These are phyloP conservation scores for Ajuga chamaepitys DNA, from an alignment of 257 asterid species.

Conservation along the genomic window DNA sequence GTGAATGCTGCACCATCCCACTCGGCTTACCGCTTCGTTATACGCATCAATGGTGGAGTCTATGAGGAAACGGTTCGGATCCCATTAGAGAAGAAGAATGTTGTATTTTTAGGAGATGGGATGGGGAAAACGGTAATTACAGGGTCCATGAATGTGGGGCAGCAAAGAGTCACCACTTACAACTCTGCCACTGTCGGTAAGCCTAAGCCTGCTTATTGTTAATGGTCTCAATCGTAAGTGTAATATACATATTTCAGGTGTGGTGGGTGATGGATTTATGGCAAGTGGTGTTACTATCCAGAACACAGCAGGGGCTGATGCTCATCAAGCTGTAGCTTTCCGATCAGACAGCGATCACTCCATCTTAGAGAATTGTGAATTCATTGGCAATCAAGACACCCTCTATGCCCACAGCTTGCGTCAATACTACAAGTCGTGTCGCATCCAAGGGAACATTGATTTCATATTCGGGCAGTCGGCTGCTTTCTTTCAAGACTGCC, in stretches of 20 bases:
- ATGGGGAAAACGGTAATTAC: slow-evolving; percentile 52
- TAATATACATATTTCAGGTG: slow-evolving; percentile 17
- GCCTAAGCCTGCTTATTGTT: neutral
- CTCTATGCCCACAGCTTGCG: slow-evolving; percentile 36
- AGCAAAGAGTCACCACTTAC: slow-evolving; percentile 30
- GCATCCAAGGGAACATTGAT: slow-evolving; percentile 41
- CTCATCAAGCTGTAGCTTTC: slow-evolving; percentile 48
- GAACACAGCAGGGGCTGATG: slow-evolving; percentile 36
- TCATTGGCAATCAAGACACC: slow-evolving; percentile 43
- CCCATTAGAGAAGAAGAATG: slow-evolving; percentile 50
- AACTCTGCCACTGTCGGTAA: slow-evolving; percentile 61
- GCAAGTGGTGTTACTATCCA: slow-evolving; percentile 31
- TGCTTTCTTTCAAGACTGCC: slow-evolving; percentile 31
- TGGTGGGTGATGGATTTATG: slow-evolving; percentile 47
- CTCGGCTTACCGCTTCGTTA: slow-evolving; percentile 38
- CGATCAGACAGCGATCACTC: slow-evolving; percentile 38
- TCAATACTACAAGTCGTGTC: slow-evolving; percentile 44
- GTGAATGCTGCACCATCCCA: slow-evolving; percentile 41
- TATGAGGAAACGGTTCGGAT: slow-evolving; percentile 60
- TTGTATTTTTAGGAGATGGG: slow-evolving; percentile 61
- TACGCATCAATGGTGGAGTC: slow-evolving; percentile 45
- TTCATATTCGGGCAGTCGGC: slow-evolving; percentile 49
- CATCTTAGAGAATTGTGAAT: slow-evolving; percentile 33
- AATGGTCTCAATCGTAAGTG: neutral
- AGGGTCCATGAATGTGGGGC: slow-evolving; percentile 42